A percentile compares a stretch with the other conserved stretches of the same genome.
These are phyloP conservation scores for Hymenoscyphus linearis DNA, from an alignment of 2,329 filamentous ascomycete species.

Conservation along the genomic window DNA sequence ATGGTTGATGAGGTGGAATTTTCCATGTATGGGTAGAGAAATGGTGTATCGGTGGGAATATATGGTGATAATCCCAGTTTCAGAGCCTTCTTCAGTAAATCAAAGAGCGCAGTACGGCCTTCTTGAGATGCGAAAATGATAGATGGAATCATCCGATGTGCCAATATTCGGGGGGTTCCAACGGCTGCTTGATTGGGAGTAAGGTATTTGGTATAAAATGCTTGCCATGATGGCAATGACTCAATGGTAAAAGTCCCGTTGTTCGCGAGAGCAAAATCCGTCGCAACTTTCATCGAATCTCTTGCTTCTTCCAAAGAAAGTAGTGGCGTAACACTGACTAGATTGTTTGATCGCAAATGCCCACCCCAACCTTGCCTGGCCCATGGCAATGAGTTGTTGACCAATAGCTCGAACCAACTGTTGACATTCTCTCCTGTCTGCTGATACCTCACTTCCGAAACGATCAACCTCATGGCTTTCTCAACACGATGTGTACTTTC, in stretches of 20 bases:
- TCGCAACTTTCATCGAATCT: conserved; percentile 12
- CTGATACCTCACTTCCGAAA: conserved; percentile 14
- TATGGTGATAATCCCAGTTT: conserved; percentile 6
- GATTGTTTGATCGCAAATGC: conserved; percentile 9
- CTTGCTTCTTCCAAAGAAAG: conserved; percentile 14
- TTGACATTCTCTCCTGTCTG: conserved; percentile 6
- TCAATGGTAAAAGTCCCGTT: not conserved
- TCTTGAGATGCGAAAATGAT: not conserved
- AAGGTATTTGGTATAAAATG: not conserved
- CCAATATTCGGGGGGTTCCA: not conserved
- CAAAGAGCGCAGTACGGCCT: not conserved
- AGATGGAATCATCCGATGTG: not conserved
- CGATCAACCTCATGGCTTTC: conserved; percentile 6
- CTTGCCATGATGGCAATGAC: not conserved
- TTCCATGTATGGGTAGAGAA: conserved; percentile 9
- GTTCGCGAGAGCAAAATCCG: conserved; percentile 7
- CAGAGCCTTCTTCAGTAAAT: not conserved
- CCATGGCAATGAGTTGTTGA: conserved; percentile 17
- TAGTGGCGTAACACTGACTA: conserved; percentile 16
- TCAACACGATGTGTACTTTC: conserved; percentile 17
- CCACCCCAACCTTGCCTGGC: conserved; percentile 20
- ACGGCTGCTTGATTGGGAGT: not conserved
- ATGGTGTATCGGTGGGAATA: conserved; percentile 15
- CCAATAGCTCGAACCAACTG: conserved; percentile 11
- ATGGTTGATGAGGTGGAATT: conserved; percentile 18